These are phyloP conservation scores for Fremontodendron californicum DNA, from an alignment of 345 rosid species.

Conservation along the genomic window DNA sequence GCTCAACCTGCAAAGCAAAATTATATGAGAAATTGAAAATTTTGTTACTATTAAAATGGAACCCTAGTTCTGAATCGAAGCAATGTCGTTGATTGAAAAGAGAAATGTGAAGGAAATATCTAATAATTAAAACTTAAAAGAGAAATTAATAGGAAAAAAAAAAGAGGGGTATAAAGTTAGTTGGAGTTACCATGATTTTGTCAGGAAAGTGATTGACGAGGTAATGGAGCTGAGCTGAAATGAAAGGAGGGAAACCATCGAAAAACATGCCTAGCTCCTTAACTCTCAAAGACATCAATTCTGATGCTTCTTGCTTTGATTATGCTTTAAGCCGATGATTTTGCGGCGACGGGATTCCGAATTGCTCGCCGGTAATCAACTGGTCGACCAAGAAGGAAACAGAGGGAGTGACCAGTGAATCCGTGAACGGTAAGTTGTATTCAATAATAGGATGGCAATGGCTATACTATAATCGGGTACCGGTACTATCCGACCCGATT, in stretches of 20 bases:
- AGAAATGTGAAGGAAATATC: background rate
- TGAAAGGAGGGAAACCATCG: slow-evolving; percentile 64
- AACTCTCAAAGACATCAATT: background rate
- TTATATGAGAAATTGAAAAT: background rate
- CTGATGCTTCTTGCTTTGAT: background rate
- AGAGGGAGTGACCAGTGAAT: background rate
- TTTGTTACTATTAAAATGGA: background rate
- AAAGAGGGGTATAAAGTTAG: background rate
- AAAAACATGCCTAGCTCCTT: slow-evolving; percentile 41
- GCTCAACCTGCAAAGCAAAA: slow-evolving; percentile 56
- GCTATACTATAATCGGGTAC: too few relatives aligned
- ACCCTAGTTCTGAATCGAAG: slow-evolving; percentile 14
- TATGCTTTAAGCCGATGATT: background rate
- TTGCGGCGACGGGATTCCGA: background rate
- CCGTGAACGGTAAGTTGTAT: background rate
- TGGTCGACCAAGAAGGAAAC: background rate
- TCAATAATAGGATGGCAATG: background rate
- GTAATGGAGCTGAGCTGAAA: slow-evolving; percentile 77
- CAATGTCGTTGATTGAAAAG: background rate
- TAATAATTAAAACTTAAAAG: background rate
- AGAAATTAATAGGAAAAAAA: background rate
- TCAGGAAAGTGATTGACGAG: slow-evolving; percentile 59
- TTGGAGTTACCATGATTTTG: slow-evolving; percentile 50
- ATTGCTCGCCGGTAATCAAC: slow-evolving; percentile 15
- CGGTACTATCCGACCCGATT: too few relatives aligned